phyloP scores from a whole-genome alignment of 2,329 filamentous ascomycete genomes.

The Colletotrichum sp. region DNA sequence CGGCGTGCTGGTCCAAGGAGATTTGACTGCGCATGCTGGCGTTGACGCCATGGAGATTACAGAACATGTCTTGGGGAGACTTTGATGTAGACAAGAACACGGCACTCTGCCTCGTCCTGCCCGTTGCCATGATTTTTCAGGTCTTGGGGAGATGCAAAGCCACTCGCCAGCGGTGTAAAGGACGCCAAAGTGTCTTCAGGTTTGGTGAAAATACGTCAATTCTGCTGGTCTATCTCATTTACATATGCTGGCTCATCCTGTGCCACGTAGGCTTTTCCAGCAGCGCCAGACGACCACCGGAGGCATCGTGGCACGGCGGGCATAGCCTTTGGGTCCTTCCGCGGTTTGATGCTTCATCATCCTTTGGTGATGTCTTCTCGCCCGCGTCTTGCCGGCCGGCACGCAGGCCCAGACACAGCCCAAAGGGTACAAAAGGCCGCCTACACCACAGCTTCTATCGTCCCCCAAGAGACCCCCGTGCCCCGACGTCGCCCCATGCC shows the following conservation, averaged over 20 bases:
- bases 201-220: not conserved
- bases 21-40: not conserved
- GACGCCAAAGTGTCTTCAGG: not conserved
- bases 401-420: not conserved
- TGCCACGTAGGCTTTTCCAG: not conserved
- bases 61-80: not conserved
- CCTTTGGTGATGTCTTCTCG: not conserved
- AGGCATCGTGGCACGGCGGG: not conserved
- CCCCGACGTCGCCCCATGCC: not conserved
- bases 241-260: not conserved
- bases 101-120: not conserved
- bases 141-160: not conserved
- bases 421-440: not conserved
- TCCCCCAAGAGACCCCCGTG: not conserved
- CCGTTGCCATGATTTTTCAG: not conserved
- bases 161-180: not conserved
- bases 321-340: not conserved
- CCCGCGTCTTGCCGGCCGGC: not conserved
- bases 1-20: not conserved
- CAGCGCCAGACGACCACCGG: not conserved
- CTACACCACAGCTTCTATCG: not conserved
- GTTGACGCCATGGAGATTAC: not conserved
- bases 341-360: not conserved
- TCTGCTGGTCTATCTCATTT: not conserved
- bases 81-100: not conserved